Percentiles rank a stretch among this genome's conserved stretches.
These are phyloP conservation scores for Calocera viscosa DNA, from an alignment of 768 basidiomycete genomes.

Conservation along the genomic window DNA sequence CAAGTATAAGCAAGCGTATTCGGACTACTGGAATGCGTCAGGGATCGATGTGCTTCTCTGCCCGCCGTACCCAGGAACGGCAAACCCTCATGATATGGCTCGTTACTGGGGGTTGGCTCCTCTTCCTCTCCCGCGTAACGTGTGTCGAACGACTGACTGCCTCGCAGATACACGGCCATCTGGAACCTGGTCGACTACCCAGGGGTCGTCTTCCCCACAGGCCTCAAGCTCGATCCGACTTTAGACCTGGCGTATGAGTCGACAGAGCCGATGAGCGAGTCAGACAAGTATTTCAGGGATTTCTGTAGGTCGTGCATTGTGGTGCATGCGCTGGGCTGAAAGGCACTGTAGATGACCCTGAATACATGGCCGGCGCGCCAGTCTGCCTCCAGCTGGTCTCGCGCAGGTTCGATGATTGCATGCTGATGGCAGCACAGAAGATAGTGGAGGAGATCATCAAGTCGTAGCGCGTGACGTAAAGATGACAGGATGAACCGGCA, in stretches of 20 bases:
- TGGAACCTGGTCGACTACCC: constrained; percentile 24
- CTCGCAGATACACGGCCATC: constrained; percentile 22
- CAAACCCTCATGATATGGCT: constrained; percentile 7
- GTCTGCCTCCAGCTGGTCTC: constrained; percentile 17
- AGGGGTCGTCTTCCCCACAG: constrained; percentile 21
- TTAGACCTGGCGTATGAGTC: neutral
- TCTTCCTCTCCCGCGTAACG: neutral
- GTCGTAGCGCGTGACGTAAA: neutral
- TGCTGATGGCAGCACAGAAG: constrained; percentile 10
- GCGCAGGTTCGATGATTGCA: constrained; percentile 14
- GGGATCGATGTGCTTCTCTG: constrained; percentile 11
- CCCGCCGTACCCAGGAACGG: neutral
- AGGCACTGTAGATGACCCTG: neutral
- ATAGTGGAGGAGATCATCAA: constrained; percentile 7
- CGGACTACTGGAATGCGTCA: neutral
- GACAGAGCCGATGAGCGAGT: neutral
- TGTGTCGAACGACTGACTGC: neutral
- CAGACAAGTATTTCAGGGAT: neutral
- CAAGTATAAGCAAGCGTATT: neutral
- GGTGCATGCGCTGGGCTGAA: neutral
- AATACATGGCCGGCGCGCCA: constrained; percentile 17
- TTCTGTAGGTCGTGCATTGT: neutral
- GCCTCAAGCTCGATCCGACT: constrained; percentile 11
- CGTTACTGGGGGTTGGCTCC: constrained; percentile 12
- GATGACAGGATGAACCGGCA: too few relatives aligned